Percentiles rank a stretch among this genome's conserved stretches.
These are phyloP conservation scores for Hydrangea macrophylla DNA, from an alignment of 148 eudicot species.

Conservation along the genomic window DNA sequence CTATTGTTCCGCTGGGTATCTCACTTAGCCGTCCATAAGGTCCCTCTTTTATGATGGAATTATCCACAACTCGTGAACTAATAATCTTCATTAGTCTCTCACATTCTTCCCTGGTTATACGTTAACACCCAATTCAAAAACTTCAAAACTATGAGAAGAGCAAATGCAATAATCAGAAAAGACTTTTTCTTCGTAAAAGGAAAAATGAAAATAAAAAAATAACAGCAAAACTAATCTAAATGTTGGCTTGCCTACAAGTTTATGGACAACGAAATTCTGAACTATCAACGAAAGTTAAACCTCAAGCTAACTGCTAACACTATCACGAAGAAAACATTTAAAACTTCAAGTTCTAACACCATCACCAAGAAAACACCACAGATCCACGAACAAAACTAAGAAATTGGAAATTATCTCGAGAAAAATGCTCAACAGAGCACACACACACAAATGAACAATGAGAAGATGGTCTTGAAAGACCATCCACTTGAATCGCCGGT, in stretches of 20 bases:
- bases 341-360: too few species aligned
- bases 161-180: neutral
- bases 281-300: too few species aligned
- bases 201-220: too few species aligned
- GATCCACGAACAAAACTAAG: too few species aligned
- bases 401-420: too few species aligned
- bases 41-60: slow-evolving; percentile 19
- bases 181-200: neutral
- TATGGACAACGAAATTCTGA: neutral
- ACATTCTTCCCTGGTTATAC: slow-evolving; percentile 71
- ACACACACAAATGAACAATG: too few species aligned
- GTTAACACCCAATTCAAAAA: slow-evolving; percentile 19
- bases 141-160: neutral
- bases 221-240: neutral
- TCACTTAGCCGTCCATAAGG: slow-evolving; percentile 16
- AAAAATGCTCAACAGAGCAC: too few species aligned
- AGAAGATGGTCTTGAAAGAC: too few species aligned
- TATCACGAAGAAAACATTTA: too few species aligned
- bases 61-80: slow-evolving; percentile 53
- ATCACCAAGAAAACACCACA: too few species aligned
- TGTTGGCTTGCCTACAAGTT: neutral
- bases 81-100: slow-evolving; percentile 57
- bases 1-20: slow-evolving; percentile 23
- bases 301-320: too few species aligned
- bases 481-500: too few species aligned